A percentile compares a stretch with the other conserved stretches of the same genome.
phyloP scores from a whole-genome alignment of 768 basidiomycete genomes.

The Trametes maxima region DNA sequence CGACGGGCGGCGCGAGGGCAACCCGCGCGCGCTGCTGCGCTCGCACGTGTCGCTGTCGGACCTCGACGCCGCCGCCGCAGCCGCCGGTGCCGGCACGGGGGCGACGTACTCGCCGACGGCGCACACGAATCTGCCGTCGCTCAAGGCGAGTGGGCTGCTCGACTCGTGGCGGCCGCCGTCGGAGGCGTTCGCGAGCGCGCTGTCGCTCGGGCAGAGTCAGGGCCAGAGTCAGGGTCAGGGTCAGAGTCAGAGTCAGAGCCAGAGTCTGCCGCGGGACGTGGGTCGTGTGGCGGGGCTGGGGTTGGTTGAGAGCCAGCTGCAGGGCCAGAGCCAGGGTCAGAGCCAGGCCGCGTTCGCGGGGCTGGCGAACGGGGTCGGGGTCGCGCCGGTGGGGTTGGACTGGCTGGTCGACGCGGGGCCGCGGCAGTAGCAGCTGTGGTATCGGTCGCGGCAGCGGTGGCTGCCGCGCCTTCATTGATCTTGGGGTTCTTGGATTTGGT shows the following conservation, averaged over 20 bases:
- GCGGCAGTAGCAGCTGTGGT: neutral
- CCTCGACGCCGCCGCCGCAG: constrained; percentile 3
- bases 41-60: constrained; percentile 15
- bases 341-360: neutral
- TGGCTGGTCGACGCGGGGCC: constrained; percentile 51
- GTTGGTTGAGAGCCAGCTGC: neutral
- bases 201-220: constrained; percentile 14
- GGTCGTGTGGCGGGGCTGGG: neutral
- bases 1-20: constrained; percentile 14
- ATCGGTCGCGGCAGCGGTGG: too few species aligned
- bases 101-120: constrained; percentile 13
- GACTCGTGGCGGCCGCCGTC: constrained; percentile 45
- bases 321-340: neutral
- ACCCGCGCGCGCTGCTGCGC: constrained; percentile 20
- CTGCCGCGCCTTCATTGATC: too few species aligned
- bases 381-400: constrained; percentile 58
- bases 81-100: too few species aligned
- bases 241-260: neutral
- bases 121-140: constrained; percentile 59
- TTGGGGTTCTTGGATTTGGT: neutral
- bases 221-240: neutral
- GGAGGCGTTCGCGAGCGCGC: constrained; percentile 28
- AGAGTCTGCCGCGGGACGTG: neutral
- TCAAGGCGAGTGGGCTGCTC: constrained; percentile 74
- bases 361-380: neutral